Evolutionary conservation across 352 stramenopile genomes (phyloP).

Genomic region (Phytophthora sansomeana): DNA sequence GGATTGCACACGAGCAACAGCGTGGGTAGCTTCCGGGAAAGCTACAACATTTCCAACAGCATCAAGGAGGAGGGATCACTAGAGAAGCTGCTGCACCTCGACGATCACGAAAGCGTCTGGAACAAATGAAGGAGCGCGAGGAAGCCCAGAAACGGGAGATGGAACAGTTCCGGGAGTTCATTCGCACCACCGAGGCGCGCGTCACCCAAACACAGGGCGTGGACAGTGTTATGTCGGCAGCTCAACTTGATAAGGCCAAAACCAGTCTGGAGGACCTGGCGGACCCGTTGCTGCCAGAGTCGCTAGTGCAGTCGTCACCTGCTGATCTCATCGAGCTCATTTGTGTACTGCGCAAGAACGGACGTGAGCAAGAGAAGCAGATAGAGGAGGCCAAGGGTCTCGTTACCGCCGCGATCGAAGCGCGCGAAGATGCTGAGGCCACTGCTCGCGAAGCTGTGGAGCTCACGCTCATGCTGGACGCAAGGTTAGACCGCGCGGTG

Average conservation of each 20-base stretch:
- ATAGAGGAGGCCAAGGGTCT: constrained; percentile 78
- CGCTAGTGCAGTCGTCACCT: constrained; percentile 54
- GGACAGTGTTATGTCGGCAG: constrained; percentile 24
- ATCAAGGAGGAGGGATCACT: constrained; percentile 61
- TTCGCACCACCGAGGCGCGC: constrained; percentile 68
- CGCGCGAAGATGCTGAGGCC: constrained; percentile 75
- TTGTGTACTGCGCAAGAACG: constrained; percentile 73
- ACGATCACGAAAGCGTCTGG: constrained; percentile 64
- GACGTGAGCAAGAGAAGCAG: constrained; percentile 75
- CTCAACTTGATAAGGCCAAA: constrained; percentile 35
- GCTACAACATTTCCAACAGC: constrained; percentile 35
- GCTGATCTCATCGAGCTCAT: constrained; percentile 78
- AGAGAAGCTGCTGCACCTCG: constrained; percentile 81
- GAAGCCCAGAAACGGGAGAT: constrained; percentile 85
- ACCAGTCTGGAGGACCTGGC: constrained; percentile 50
- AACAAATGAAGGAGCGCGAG: constrained; percentile 73
- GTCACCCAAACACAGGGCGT: constrained; percentile 28
- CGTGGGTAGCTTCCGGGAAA: constrained; percentile 48
- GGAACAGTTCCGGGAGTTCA: constrained; percentile 90
- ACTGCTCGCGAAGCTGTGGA: constrained; percentile 79
- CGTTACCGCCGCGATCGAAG: constrained; percentile 80
- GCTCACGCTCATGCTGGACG: constrained; percentile 74
- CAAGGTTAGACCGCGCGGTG: constrained; percentile 68
- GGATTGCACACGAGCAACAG: constrained; percentile 29
- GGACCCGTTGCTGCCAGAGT: constrained; percentile 64